phyloP scores from a whole-genome alignment of 148 eudicot genomes.

The Chenopodium album region DNA sequence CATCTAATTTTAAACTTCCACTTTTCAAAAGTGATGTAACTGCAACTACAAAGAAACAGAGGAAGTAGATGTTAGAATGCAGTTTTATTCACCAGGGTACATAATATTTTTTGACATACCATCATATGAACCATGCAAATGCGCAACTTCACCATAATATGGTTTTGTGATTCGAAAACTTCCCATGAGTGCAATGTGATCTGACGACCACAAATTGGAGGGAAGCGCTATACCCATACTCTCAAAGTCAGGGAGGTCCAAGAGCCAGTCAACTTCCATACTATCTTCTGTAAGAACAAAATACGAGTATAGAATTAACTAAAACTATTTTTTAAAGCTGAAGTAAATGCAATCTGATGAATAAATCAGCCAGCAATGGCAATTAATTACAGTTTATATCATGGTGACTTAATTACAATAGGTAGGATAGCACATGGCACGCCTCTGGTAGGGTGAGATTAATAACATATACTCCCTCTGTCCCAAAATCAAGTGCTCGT shows the following conservation, averaged over 20 bases:
- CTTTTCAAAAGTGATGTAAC: too few species aligned
- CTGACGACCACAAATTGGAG: constrained; percentile 88
- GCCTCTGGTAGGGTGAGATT: neutral
- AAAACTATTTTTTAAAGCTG: neutral
- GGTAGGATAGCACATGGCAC: neutral
- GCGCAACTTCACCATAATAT: neutral
- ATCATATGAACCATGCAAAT: constrained; percentile 13
- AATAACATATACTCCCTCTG: too few species aligned
- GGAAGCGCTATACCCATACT: constrained; percentile 82
- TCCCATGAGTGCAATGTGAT: constrained; percentile 86
- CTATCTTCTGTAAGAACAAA: constrained; percentile 26
- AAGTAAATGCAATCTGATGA: neutral
- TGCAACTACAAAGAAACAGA: too few species aligned
- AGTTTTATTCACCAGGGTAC: neutral
- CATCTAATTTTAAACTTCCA: too few species aligned
- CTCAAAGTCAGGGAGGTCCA: constrained; percentile 79
- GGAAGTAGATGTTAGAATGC: neutral
- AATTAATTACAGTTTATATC: neutral
- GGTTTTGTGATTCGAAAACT: constrained; percentile 25
- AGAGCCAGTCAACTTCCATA: constrained; percentile 70
- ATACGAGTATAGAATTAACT: neutral
- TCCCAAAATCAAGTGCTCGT: too few species aligned
- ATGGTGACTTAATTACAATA: neutral
- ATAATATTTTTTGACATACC: constrained; percentile 10
- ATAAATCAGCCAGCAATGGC: neutral